Base-by-base conservation (phyloP, 1,284 basidiomycete genomes). In the Ustilago bromivora region DNA sequence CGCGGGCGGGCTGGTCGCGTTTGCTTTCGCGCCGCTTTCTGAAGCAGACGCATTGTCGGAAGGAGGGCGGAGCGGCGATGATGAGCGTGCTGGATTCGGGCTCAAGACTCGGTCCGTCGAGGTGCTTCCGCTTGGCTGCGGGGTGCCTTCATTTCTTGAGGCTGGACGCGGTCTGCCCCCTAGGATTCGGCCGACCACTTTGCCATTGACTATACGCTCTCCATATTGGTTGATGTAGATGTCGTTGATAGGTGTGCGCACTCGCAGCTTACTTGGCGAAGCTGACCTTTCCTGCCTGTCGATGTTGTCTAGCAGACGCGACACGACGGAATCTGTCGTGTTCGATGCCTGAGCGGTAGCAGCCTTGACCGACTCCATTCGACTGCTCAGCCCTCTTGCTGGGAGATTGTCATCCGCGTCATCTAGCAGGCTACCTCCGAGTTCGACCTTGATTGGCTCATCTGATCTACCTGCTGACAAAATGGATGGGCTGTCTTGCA, bases 191-290 rank as follows among this genome's bases (percentile, higher is more conserved):
- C 77, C 77, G 1, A 79, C 70, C 28, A 79, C 67, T 38, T 74
- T 76, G 63, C 77, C 77, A 23, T 77, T 60, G 17, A 79, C 63
- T 2, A 79, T 61, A 5, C 74, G 47, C 34, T 79, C 77, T 12
- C 77, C 77, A 40, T 71, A 79, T 38, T 76, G 60, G 23, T 79
- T 79, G 67, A 79, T 71, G 66, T 76, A 79, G 49, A 77, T 68
- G 54, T 79, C 77, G 31, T 71, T 59, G 52, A 74, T 51, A 0
- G 76, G 66, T 9, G 70, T 67, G 32, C 57, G 62, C 2, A 63
- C 51, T 12, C 62, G 57, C 6, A 61, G 41, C 34, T 66, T 67
- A 54, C 61, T 61, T 3, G 68, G 61, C 7, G 73, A 67, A 28
- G 57, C 41, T 23, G 63, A 52, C 38, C 60, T 61, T 13, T 7